Percentiles rank a stretch among this genome's conserved stretches.
Conservation (phyloP, 192 early-diverging fungal genomes). For the Coemansia sp. region DNA sequence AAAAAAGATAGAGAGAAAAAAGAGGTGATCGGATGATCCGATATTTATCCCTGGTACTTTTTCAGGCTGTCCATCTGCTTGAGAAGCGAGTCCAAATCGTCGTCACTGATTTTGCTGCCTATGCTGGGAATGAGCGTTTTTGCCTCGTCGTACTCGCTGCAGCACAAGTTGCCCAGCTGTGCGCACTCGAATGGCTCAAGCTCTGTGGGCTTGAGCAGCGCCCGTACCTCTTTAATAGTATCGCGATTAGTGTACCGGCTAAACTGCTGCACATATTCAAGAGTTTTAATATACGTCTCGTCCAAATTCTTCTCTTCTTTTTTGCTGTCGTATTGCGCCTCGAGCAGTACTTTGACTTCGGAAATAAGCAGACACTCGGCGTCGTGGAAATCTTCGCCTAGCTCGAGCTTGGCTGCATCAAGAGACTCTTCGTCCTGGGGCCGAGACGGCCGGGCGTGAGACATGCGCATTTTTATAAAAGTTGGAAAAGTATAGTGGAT, state of each 20-base stretch:
- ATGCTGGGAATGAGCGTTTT: constrained; percentile 88
- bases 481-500: neutral
- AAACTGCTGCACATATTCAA: constrained; percentile 84
- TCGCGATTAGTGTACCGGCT: constrained; percentile 82
- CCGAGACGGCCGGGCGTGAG: constrained; percentile 10
- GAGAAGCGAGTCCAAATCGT: constrained; percentile 71
- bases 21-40: too few relatives aligned
- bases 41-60: constrained; percentile 63
- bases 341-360: constrained; percentile 70
- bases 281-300: constrained; percentile 74
- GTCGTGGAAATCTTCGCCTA: constrained; percentile 65
- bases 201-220: constrained; percentile 28
- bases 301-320: constrained; percentile 56
- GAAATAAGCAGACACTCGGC: constrained; percentile 72
- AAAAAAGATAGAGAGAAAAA: too few relatives aligned
- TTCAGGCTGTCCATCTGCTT: constrained; percentile 82
- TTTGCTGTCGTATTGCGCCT: constrained; percentile 62
- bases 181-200: constrained; percentile 83
- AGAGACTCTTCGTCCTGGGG: constrained; percentile 32
- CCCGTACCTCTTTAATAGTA: constrained; percentile 79
- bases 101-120: constrained; percentile 71
- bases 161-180: constrained; percentile 88
- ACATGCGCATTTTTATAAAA: constrained; percentile 11
- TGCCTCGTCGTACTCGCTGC: constrained; percentile 88
- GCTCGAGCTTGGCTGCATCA: constrained; percentile 42